These are phyloP conservation scores for Prunus persica DNA, from an alignment of 306 rosid species.

Conservation along the genomic window DNA sequence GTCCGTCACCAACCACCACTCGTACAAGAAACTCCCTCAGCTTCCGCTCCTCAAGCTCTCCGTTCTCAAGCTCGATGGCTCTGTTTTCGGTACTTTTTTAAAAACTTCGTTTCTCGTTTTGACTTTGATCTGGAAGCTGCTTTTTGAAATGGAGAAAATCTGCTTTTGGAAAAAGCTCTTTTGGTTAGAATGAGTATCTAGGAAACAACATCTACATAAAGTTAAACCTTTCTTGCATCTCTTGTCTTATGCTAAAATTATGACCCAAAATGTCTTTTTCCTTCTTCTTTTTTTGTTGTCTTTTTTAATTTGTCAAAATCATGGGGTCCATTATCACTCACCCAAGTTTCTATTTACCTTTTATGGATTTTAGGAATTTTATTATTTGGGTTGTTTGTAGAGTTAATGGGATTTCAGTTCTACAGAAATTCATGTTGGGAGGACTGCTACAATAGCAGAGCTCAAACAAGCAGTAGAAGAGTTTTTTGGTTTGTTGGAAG, in stretches of 20 bases:
- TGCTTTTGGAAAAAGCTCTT: not conserved
- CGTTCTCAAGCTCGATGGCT: conserved; percentile 50
- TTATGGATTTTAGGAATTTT: not conserved
- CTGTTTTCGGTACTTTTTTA: conserved; percentile 35
- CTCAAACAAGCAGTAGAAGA: conserved; percentile 43
- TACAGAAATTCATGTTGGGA: conserved; percentile 33
- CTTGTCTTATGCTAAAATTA: not conserved
- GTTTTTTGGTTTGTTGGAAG: conserved; percentile 30
- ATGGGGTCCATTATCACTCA: not conserved
- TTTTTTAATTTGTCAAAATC: not conserved
- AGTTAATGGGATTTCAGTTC: not conserved
- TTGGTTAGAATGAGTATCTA: not conserved
- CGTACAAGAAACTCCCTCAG: conserved; percentile 34
- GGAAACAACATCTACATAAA: not conserved
- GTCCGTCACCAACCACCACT: not conserved
- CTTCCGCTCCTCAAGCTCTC: conserved; percentile 36
- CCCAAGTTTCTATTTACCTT: not conserved
- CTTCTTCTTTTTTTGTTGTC: not conserved
- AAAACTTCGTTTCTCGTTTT: not conserved
- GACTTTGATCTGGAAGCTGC: not conserved
- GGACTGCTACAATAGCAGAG: conserved; percentile 41
- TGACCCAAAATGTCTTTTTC: not conserved
- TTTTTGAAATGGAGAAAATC: not conserved
- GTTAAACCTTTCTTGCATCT: not conserved
- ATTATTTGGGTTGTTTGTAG: not conserved